Evolutionary conservation across 768 basidiomycete genomes (phyloP).

Genomic region (Rhizopogon salebrosus): DNA sequence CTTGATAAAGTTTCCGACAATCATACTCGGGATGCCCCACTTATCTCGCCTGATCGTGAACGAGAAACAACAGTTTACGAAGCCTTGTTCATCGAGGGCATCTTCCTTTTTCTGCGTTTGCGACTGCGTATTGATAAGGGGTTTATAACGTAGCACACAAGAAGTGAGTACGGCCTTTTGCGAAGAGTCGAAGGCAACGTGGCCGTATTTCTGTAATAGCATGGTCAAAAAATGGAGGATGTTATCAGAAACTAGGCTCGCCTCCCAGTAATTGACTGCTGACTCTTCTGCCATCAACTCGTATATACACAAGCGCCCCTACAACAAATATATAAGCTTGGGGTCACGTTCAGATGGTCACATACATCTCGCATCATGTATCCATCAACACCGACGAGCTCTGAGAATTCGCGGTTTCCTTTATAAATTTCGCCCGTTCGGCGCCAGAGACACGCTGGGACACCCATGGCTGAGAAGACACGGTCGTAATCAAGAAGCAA

Average conservation of each 20-base stretch:
- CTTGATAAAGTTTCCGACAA: slow-evolving; percentile 84
- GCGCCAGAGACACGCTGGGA: slow-evolving; percentile 95
- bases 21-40: slow-evolving; percentile 86
- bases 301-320: slow-evolving; percentile 93
- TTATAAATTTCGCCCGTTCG: slow-evolving; percentile 99
- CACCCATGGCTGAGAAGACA: slow-evolving; percentile 92
- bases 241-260: slow-evolving; percentile 24
- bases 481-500: slow-evolving; percentile 93
- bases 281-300: slow-evolving; percentile 98
- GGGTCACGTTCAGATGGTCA: slow-evolving; percentile 2
- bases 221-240: neutral
- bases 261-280: slow-evolving; percentile 98
- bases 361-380: slow-evolving; percentile 82
- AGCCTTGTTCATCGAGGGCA: slow-evolving; percentile 56
- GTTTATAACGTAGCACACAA: slow-evolving; percentile 81
- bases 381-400: slow-evolving; percentile 82
- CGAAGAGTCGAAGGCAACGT: slow-evolving; percentile 85
- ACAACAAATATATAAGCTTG: slow-evolving; percentile 2
- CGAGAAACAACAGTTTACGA: slow-evolving; percentile 87
- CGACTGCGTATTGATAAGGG: slow-evolving; percentile 42
- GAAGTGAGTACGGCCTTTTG: slow-evolving; percentile 93
- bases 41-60: slow-evolving; percentile 83
- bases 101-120: slow-evolving; percentile 25
- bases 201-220: slow-evolving; percentile 79
- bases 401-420: slow-evolving; percentile 93